phyloP scores from a whole-genome alignment of 305 asterid genomes.

The Fraxinus sp. region DNA sequence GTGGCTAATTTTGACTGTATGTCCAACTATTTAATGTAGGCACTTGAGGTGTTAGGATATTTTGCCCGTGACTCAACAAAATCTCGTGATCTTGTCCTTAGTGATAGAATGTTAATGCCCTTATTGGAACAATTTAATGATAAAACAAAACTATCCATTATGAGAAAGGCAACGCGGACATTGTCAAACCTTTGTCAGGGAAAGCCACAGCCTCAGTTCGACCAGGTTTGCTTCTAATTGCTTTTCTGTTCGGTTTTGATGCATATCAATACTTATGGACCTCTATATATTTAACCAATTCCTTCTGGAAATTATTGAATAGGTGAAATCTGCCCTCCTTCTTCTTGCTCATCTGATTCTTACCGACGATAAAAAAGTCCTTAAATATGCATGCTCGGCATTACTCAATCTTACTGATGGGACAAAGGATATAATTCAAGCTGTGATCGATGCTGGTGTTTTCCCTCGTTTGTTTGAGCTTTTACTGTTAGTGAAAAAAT shows the following conservation, averaged over 20 bases:
- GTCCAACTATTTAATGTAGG: too few species aligned
- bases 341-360: too few species aligned
- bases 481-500: neutral
- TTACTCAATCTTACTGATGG: conserved; percentile 42
- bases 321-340: too few species aligned
- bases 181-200: neutral
- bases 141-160: conserved; percentile 44
- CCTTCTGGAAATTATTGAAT: too few species aligned
- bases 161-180: conserved; percentile 53
- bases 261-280: neutral
- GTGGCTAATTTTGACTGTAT: too few species aligned
- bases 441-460: conserved; percentile 51
- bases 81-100: too few species aligned
- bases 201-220: too few species aligned
- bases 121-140: conserved; percentile 45
- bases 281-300: neutral
- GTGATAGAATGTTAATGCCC: conserved; percentile 10
- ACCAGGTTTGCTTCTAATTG: too few species aligned
- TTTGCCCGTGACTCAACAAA: too few species aligned
- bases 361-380: conserved; percentile 10
- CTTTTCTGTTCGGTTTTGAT: too few species aligned
- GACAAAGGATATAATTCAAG: conserved; percentile 44
- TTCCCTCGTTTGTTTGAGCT: neutral
- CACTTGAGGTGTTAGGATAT: too few species aligned
- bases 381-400: conserved; percentile 34